Conservation (phyloP, 2,329 filamentous ascomycete genomes). For the Biscogniauxia sp. region DNA sequence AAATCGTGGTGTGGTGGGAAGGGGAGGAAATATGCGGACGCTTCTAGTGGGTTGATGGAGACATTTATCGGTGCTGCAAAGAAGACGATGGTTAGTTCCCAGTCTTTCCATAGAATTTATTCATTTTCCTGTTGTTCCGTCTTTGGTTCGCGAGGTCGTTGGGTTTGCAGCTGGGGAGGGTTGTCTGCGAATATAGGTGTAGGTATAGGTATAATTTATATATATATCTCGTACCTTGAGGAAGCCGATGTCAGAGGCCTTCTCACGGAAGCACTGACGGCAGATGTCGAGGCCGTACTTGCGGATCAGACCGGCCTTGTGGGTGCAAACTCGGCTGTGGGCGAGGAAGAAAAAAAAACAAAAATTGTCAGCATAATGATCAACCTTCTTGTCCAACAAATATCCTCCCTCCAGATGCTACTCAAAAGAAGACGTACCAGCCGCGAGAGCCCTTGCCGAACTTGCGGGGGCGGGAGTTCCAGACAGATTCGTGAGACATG, state of each 20-base stretch:
- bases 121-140: not conserved
- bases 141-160: not conserved
- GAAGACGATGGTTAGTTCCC: constrained; percentile 8
- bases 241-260: constrained; percentile 70
- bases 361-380: constrained; percentile 18
- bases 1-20: constrained; percentile 20
- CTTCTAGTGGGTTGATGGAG: constrained; percentile 2
- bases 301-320: constrained; percentile 98
- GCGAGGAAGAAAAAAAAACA: constrained; percentile 12
- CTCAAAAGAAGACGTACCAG: constrained; percentile 65
- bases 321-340: constrained; percentile 69
- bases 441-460: constrained; percentile 95
- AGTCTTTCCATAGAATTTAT: not conserved
- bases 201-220: not conserved
- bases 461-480: constrained; percentile 95
- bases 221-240: constrained; percentile 50
- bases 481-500: constrained; percentile 87
- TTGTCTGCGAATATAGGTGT: not conserved
- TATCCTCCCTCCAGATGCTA: too few species aligned
- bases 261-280: constrained; percentile 74
- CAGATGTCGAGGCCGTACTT: constrained; percentile 96
- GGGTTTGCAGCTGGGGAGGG: not conserved
- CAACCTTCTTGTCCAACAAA: constrained; percentile 5
- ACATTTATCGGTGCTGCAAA: constrained; percentile 27
- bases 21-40: constrained; percentile 9